Percentiles rank a stretch among this genome's conserved stretches.
These are phyloP conservation scores for Psidium friedrichsthalianum DNA, from an alignment of 345 rosid species.

Conservation along the genomic window DNA sequence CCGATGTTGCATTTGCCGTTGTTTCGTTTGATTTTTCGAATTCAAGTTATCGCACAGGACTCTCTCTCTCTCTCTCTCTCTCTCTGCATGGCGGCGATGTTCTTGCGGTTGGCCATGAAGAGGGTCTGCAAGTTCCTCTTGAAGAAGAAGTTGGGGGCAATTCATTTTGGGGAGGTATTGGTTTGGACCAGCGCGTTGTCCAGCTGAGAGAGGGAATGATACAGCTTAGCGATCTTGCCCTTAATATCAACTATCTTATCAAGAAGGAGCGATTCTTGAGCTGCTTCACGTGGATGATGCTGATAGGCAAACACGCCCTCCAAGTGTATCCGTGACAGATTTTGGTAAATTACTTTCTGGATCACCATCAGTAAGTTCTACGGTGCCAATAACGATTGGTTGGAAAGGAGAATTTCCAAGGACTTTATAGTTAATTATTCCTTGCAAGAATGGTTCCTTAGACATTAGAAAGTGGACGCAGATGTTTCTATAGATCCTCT, in stretches of 20 bases:
- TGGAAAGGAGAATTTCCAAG: slow-evolving; percentile 74
- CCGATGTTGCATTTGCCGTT: no score
- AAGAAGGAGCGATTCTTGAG: slow-evolving; percentile 72
- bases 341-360: slow-evolving; percentile 9
- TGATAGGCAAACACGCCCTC: slow-evolving; percentile 12
- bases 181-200: slow-evolving; percentile 81
- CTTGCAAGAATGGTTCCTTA: slow-evolving; percentile 88
- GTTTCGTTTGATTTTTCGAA: no score
- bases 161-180: slow-evolving; percentile 77
- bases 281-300: slow-evolving; percentile 49
- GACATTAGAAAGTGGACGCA: slow-evolving; percentile 85
- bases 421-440: slow-evolving; percentile 69
- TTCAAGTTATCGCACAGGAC: no score
- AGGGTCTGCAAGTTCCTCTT: slow-evolving; percentile 62
- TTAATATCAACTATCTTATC: no score
- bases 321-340: slow-evolving; percentile 6
- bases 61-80: no score
- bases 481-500: slow-evolving; percentile 66
- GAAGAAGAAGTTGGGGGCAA: slow-evolving; percentile 87
- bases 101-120: slow-evolving; percentile 83
- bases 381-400: slow-evolving; percentile 49
- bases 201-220: no score
- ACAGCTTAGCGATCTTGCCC: no score
- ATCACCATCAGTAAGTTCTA: slow-evolving; percentile 13
- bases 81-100: no score